phyloP scores from a whole-genome alignment of 73 alveolate genomes.

The Urostyla sp. region DNA sequence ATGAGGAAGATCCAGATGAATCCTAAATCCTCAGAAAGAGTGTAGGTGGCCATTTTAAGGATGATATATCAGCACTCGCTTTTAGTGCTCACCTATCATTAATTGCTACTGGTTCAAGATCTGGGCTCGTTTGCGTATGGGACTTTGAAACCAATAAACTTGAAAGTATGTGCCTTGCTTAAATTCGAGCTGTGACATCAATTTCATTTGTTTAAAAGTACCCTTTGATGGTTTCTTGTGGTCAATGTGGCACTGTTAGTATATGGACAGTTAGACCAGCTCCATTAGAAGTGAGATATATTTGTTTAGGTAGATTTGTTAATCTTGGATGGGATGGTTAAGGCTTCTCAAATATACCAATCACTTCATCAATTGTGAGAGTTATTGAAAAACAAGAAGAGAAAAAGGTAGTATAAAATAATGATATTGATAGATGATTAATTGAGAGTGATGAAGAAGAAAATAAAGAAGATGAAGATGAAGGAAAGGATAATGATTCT shows the following conservation, averaged over 20 bases:
- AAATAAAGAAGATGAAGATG: neutral
- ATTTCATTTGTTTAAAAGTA: slow-evolving; percentile 42
- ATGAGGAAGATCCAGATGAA: slow-evolving; percentile 87
- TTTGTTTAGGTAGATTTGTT: slow-evolving; percentile 46
- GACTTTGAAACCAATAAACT: slow-evolving; percentile 80
- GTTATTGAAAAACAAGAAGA: slow-evolving; percentile 17
- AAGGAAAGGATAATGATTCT: too few relatives aligned
- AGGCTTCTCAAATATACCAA: slow-evolving; percentile 24
- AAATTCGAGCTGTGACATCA: slow-evolving; percentile 19
- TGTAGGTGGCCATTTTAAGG: slow-evolving; percentile 74
- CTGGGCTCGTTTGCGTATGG: slow-evolving; percentile 79
- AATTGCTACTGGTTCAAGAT: slow-evolving; percentile 82
- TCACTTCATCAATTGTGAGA: neutral
- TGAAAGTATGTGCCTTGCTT: slow-evolving; percentile 63
- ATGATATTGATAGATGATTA: neutral
- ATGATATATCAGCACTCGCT: slow-evolving; percentile 77
- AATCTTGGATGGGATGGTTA: slow-evolving; percentile 49
- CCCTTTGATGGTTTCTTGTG: slow-evolving; percentile 49
- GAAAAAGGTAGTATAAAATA: neutral
- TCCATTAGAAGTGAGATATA: slow-evolving; percentile 32
- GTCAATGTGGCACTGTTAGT: neutral
- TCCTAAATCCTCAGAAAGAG: slow-evolving; percentile 70
- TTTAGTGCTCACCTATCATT: slow-evolving; percentile 61
- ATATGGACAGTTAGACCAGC: slow-evolving; percentile 57
- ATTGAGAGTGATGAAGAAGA: too few relatives aligned